Evolutionary conservation across 805 yeast genomes (phyloP), one percentile per base, ranked within the genome.

Genomic region (Ascoidea asiatica): DNA sequence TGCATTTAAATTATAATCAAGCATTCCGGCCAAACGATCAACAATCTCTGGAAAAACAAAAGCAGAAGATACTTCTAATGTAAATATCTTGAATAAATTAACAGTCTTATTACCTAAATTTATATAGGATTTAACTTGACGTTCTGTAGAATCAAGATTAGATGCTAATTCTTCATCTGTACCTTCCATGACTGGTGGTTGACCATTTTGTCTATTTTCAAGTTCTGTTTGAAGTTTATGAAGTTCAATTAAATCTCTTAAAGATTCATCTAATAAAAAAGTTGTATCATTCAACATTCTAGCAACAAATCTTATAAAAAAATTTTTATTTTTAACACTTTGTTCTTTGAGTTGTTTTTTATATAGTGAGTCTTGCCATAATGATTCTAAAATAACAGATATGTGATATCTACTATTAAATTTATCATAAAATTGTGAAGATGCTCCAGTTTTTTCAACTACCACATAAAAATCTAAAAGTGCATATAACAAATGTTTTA

Each of bases 211-310:
- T 52, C 89, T 69, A 35, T 58, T 65, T 41, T 67, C 72, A 15
- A 79, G 44, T 54, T 87, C 95, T 33, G 65, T 67, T 58, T 86
- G 92, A 50, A 79, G 68, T 40, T 73, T 69, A 55, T 88, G 96
- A 43, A 92, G 89, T 23, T 78, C 79, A 22, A 77, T 71, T 49
- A 92, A 68, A 56, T 84, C 85, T 45, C 81, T 75, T 50, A 92
- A 72, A 1, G 96, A 81, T 62, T 92, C 98, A 61, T 92, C 97
- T 48, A 92, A 66, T 50, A 92, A 66, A 56, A 79, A 92, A 0
- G 98, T 92, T 13, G 94, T 80, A 61, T 92, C 98, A 61, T 92
- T 92, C 56, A 92, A 69, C 85, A 92, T 81, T 59, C 96, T 72
- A 1, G 98, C 98, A 47, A 90, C 84, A 57, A 92, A 88, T 55